Conservation (phyloP, 371 early-diverging fungal species). For the Batrachochytrium dendrobatidis region DNA sequence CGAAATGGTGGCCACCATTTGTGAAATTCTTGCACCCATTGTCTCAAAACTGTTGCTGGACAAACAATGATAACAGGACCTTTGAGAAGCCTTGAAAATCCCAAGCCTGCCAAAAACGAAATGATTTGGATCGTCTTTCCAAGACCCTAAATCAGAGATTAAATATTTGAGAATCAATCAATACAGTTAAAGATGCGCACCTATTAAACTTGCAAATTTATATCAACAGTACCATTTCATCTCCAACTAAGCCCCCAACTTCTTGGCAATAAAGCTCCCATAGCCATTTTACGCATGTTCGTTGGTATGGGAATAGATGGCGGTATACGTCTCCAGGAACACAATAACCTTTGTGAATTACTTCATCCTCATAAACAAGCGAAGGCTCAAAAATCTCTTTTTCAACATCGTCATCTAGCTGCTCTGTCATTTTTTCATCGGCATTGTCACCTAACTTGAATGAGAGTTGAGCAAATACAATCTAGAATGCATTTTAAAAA, state of each 20-base stretch:
- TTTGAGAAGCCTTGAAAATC: slow-evolving; percentile 47
- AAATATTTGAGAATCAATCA: background rate
- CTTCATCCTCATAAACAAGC: slow-evolving; percentile 53
- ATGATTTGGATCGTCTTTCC: slow-evolving; percentile 96
- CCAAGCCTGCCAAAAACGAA: slow-evolving; percentile 67
- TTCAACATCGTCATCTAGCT: slow-evolving; percentile 16
- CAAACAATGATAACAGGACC: slow-evolving; percentile 75
- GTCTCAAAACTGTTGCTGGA: slow-evolving; percentile 91
- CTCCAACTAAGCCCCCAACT: slow-evolving; percentile 94
- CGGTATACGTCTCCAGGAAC: slow-evolving; percentile 81
- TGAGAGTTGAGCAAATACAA: too few relatives aligned
- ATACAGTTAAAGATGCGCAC: too few relatives aligned
- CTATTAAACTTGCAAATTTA: too few relatives aligned
- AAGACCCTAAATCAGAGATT: slow-evolving; percentile 59
- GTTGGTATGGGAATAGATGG: slow-evolving; percentile 90
- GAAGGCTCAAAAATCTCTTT: slow-evolving; percentile 56
- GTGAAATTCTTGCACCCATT: slow-evolving; percentile 96
- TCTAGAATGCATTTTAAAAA: too few relatives aligned
- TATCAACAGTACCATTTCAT: slow-evolving; percentile 73
- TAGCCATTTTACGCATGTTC: slow-evolving; percentile 86
- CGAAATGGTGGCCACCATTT: slow-evolving; percentile 93
- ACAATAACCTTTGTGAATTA: slow-evolving; percentile 47
- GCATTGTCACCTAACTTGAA: slow-evolving; percentile 2
- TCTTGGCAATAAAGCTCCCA: slow-evolving; percentile 81
- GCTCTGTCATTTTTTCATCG: background rate